Conservation (phyloP, 148 eudicot genomes). For the Rheum nobile region DNA sequence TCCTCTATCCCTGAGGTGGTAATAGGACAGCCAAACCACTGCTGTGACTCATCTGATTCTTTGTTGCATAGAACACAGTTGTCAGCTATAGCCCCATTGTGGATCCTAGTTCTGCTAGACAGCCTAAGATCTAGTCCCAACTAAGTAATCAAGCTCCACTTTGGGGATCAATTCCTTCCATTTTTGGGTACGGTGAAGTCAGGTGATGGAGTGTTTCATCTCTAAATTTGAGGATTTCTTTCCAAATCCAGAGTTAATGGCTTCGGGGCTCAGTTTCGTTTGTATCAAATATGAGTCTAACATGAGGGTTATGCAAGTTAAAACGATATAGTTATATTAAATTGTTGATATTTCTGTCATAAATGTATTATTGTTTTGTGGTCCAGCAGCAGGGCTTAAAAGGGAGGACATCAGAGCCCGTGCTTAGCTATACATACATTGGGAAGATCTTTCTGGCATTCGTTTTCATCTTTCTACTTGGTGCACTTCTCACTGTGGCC, state of each 20-base stretch:
- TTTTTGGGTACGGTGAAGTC: not conserved
- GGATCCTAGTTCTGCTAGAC: too few species aligned
- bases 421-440: slow-evolving; percentile 24
- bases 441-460: slow-evolving; percentile 66
- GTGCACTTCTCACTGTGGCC: slow-evolving; percentile 43
- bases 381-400: slow-evolving; percentile 32
- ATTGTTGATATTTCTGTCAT: not conserved
- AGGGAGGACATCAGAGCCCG: slow-evolving; percentile 18
- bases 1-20: not conserved
- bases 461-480: slow-evolving; percentile 48
- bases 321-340: too few species aligned
- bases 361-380: not conserved
- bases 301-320: not conserved
- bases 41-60: not conserved
- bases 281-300: too few species aligned
- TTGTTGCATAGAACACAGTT: not conserved
- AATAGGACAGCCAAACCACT: too few species aligned
- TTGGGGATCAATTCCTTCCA: too few species aligned
- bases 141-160: too few species aligned
- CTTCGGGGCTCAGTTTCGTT: too few species aligned
- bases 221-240: too few species aligned
- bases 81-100: not conserved
- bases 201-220: not conserved
- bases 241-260: too few species aligned
- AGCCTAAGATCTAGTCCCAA: too few species aligned